Base-by-base conservation (phyloP, 352 stramenopile genomes). In the Blastocystis sp. region DNA sequence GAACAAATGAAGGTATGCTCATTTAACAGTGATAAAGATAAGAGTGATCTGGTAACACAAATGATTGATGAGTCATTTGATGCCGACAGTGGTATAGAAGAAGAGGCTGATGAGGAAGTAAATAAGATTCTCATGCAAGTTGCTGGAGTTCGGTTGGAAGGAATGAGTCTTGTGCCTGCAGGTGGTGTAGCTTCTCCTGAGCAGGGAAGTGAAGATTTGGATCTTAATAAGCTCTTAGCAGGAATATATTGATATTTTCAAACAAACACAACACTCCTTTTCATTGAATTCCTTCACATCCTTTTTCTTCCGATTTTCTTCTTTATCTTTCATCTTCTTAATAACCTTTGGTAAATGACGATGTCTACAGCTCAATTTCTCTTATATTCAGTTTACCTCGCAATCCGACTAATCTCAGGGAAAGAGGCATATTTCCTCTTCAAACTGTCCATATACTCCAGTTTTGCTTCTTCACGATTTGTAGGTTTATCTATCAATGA, bases 301-400 rank as follows among this genome's bases (percentile, higher is more conserved):
- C 57, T 90, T 84, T 33, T 89, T 75, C 42, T 89, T 91, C 77
- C 93, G 92, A 76, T 97, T 92, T 90, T 93, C 92, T 90, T 96
- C 95, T 89, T 94, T 93, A 54, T 95, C 91, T 27, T 94, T 94
- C 70, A 97, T 95, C 91, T 99, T 99, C 91, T 98, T 98, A 91
- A 99, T 97, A 70, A 96, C 93, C 91, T 98, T 98, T 13, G 97
- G 97, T 75, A 98, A 92, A 88, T 98, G 96, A 68, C 96, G 93
- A 78, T 97, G 92, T 62, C 77, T 88, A 42, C 22, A 30, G 0
- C 15, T 75, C 56, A 44, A 76, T n/a, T 78, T 95, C n/a, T n/a
- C 40, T 11, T 22, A 44, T 37, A 11, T 9, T 11, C 44, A 27
- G n/a, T 35, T 27, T 93, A 95, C 92, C 95, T 95, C 82, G 93